A percentile compares a stretch with the other conserved stretches of the same genome.
Evolutionary conservation across 2,329 filamentous ascomycete species (phyloP).

Genomic region (Colletotrichum euphorbiae): DNA sequence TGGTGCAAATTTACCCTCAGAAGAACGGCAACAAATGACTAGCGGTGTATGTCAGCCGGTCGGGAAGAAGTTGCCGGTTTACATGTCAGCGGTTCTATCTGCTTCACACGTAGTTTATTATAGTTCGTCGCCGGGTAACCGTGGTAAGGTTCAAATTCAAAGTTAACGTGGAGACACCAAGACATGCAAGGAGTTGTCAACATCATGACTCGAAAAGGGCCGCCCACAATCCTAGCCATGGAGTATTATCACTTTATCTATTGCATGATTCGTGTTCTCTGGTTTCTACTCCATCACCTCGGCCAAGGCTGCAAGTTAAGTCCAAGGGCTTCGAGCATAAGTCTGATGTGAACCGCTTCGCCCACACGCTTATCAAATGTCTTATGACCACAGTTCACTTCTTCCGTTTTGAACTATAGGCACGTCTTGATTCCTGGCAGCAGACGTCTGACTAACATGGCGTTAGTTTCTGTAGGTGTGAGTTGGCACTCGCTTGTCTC

Average conservation of each 20-base stretch:
- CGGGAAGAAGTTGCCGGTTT: not conserved
- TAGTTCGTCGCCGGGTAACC: not conserved
- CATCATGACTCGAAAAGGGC: not conserved
- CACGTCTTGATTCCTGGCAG: not conserved
- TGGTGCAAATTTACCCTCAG: not conserved
- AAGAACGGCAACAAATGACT: not conserved
- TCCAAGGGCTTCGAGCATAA: not conserved
- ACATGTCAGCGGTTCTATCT: not conserved
- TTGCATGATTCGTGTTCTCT: not conserved
- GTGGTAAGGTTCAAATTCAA: not conserved
- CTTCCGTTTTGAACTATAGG: not conserved
- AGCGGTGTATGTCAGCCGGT: not conserved
- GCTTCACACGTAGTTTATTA: not conserved
- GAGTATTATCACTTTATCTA: not conserved
- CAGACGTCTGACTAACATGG: not conserved
- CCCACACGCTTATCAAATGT: not conserved
- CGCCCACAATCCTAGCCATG: not conserved
- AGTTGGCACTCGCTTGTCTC: not conserved
- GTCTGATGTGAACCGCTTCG: not conserved
- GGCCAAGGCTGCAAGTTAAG: not conserved
- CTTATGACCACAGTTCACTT: not conserved
- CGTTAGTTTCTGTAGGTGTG: not conserved
- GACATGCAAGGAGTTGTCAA: not conserved
- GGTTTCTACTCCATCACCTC: not conserved
- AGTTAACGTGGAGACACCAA: not conserved